Evolutionary conservation across 208 protist genomes (phyloP).

Genomic region (Trypanosoma congolense): DNA sequence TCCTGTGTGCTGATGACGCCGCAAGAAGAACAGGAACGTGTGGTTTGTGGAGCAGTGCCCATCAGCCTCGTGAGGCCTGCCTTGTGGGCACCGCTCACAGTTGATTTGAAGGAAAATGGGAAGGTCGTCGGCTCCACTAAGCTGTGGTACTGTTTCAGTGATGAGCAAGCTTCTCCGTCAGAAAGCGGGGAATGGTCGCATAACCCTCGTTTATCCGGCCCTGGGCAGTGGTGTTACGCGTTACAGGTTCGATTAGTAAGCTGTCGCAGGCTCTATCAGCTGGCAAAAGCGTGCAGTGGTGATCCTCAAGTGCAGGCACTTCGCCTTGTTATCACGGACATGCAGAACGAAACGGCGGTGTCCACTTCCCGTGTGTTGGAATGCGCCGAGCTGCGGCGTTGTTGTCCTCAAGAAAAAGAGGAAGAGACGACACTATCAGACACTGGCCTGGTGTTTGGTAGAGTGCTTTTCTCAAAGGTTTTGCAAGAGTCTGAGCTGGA

Average conservation of each 20-base stretch:
- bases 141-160: conserved; percentile 6
- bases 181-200: too few relatives aligned
- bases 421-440: not conserved
- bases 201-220: too few relatives aligned
- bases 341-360: not conserved
- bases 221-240: too few relatives aligned
- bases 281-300: not conserved
- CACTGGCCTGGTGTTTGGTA: conserved; percentile 2
- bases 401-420: not conserved
- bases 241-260: conserved; percentile 2
- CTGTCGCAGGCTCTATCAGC: conserved; percentile 1
- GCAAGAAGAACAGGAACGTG: not conserved
- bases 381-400: conserved; percentile 1
- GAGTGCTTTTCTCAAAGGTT: not conserved
- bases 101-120: not conserved
- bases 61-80: not conserved
- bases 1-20: not conserved
- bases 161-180: too few relatives aligned
- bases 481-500: not conserved
- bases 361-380: conserved; percentile 13
- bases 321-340: conserved; percentile 7
- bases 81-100: conserved; percentile 1
- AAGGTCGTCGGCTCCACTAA: not conserved
- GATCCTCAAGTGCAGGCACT: not conserved
- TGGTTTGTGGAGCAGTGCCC: conserved; percentile 1